Conservation (phyloP, 2,329 filamentous ascomycete genomes). For the Fusarium pseudoanthophilum region DNA sequence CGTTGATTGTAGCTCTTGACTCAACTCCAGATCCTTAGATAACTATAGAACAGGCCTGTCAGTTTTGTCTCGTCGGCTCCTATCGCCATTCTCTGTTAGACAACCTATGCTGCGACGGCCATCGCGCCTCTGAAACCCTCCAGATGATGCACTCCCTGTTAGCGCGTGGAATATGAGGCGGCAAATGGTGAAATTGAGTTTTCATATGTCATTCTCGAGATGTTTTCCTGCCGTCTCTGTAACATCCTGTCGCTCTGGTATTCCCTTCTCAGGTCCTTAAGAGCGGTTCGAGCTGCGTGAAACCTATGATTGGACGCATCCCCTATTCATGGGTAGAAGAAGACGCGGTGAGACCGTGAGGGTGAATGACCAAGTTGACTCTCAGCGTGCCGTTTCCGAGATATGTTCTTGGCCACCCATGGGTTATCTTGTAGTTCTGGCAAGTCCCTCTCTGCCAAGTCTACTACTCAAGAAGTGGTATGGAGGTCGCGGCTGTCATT, state of each 20-base stretch:
- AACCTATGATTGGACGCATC: background rate
- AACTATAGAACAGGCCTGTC: background rate
- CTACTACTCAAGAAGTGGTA: background rate
- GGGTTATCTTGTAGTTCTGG: background rate
- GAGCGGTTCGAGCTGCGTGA: no score
- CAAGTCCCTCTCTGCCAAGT: background rate
- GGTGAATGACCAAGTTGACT: background rate
- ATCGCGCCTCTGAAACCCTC: background rate
- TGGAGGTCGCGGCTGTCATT: background rate
- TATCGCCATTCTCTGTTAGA: background rate
- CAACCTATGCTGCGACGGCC: background rate
- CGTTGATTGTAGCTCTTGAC: no score
- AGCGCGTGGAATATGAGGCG: fast-evolving
- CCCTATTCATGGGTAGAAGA: background rate
- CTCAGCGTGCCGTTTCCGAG: background rate
- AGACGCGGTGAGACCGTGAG: background rate
- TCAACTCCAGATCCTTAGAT: no score
- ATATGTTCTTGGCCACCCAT: background rate
- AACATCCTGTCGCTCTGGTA: background rate
- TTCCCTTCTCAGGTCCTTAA: fast-evolving
- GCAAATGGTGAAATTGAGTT: background rate
- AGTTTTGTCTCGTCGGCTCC: background rate
- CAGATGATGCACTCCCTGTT: background rate
- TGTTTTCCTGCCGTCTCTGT: background rate
- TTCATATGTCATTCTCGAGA: background rate